phyloP scores from a whole-genome alignment of 192 early-diverging fungal species.

The Coemansia sp. region DNA sequence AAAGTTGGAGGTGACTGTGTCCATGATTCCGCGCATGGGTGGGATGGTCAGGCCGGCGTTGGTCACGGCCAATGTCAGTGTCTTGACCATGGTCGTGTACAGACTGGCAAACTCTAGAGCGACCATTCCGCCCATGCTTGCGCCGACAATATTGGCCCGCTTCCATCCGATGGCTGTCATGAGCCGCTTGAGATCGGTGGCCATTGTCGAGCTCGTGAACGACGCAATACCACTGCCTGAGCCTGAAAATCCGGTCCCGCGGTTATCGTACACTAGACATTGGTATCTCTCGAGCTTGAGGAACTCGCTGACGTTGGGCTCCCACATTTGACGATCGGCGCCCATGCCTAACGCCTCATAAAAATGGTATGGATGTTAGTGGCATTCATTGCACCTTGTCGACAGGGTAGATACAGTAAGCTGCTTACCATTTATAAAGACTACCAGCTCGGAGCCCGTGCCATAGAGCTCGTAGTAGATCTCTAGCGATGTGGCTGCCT shows the following conservation, averaged over 20 bases:
- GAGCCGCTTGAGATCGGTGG: slow-evolving; percentile 65
- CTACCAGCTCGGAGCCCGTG: slow-evolving; percentile 21
- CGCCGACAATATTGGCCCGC: slow-evolving; percentile 71
- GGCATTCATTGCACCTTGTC: neutral
- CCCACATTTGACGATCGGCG: slow-evolving; percentile 56
- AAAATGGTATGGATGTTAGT: neutral
- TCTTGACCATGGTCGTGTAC: slow-evolving; percentile 59
- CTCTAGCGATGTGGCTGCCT: neutral
- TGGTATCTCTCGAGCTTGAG: slow-evolving; percentile 62
- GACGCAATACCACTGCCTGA: neutral
- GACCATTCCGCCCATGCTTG: slow-evolving; percentile 90
- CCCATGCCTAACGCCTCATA: slow-evolving; percentile 23
- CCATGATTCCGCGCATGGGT: slow-evolving; percentile 36
- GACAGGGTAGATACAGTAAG: neutral
- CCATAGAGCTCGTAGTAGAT: slow-evolving; percentile 55
- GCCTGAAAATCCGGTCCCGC: slow-evolving; percentile 68
- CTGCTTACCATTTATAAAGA: slow-evolving; percentile 38
- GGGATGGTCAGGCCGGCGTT: slow-evolving; percentile 45
- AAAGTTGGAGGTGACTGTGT: slow-evolving; percentile 35
- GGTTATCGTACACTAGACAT: slow-evolving; percentile 77
- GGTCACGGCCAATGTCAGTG: slow-evolving; percentile 43
- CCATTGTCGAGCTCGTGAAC: slow-evolving; percentile 36
- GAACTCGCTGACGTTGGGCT: slow-evolving; percentile 59
- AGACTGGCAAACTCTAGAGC: slow-evolving; percentile 66
- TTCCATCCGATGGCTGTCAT: slow-evolving; percentile 71